Base-by-base conservation (phyloP, 2,329 filamentous ascomycete species). In the Apiospora saccharicola region DNA sequence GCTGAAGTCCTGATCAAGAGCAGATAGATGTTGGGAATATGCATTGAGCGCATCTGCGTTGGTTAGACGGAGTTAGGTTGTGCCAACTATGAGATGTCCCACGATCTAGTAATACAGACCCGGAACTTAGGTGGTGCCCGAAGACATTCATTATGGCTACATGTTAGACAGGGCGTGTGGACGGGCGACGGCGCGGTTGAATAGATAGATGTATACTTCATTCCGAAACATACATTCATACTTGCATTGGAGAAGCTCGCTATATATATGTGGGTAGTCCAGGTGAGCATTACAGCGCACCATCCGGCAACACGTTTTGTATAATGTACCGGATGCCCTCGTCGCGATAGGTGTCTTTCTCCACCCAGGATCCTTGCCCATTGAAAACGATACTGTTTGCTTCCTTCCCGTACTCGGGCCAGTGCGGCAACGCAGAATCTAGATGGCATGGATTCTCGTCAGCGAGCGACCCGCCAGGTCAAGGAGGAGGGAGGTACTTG, bases 381-480 rank as follows among this genome's bases (percentile, higher is more conserved):
- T 86, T 86, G 0, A 86, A 72, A 2, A 87, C 84, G 77, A 86
- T 82, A 34, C 87, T 88, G 72, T 78, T 80, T 2, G 86, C 85
- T 0, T 76, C 72, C 0, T 82, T 73, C 70, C 81, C 74, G 43
- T 78, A 77, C 12, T 49, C 71, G 2, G 77, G 77, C 77, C 77
- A 78, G 3, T 51, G 10, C 26, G 77, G 77, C 26, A 78, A 64
- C 49, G 70, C 13, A 2, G 43, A 64, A 46, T 72, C 71, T 24
- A 34, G 12, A 19, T 67, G 61, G 26, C 34, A 67, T 26, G 6
- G 44, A 30, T 24, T 4, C 1, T n/a, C 34, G 14, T 53, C 72
- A 44, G 76, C 37, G 26, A 13, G n/a, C n/a, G n/a, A n/a, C 19
- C 8, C 7, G 26, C 26, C 26, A 30, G 26, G 26, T 30, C 26